Evolutionary conservation across 768 basidiomycete species (phyloP).

Genomic region (Mycena amicta): DNA sequence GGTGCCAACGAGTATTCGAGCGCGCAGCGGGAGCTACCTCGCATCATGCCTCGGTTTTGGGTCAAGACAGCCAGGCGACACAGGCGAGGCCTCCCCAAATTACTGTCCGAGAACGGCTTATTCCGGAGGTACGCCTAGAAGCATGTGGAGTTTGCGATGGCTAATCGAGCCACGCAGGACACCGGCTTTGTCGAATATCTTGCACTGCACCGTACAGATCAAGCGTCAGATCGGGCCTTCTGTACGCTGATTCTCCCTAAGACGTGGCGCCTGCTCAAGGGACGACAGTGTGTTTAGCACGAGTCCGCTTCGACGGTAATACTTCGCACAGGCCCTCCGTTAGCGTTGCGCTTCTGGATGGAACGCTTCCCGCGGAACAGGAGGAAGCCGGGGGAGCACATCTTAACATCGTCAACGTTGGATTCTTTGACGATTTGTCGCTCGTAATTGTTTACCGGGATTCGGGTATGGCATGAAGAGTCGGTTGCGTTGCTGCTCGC

Average conservation of each 20-base stretch:
- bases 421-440: conserved; percentile 79
- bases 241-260: conserved; percentile 34
- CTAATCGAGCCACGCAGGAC: conserved; percentile 38
- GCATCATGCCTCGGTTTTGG: conserved; percentile 52
- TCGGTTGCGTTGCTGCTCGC: conserved; percentile 26
- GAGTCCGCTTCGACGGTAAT: conserved; percentile 51
- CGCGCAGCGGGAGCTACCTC: conserved; percentile 64
- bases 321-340: conserved; percentile 42
- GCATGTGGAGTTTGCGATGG: conserved; percentile 24
- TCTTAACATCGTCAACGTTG: conserved; percentile 65
- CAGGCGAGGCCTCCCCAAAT: conserved; percentile 35
- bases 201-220: conserved; percentile 45
- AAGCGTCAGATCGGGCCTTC: conserved; percentile 39
- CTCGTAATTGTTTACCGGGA: conserved; percentile 65
- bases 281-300: conserved; percentile 58
- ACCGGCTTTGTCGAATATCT: conserved; percentile 56
- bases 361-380: conserved; percentile 46
- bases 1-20: conserved; percentile 64
- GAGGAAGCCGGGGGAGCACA: conserved; percentile 39
- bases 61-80: conserved; percentile 33
- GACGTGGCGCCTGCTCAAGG: conserved; percentile 26
- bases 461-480: conserved; percentile 42
- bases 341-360: conserved; percentile 57
- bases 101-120: conserved; percentile 59
- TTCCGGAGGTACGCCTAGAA: conserved; percentile 47